phyloP scores from a whole-genome alignment of 2,329 filamentous ascomycete species.

The Uncinocarpus reesii region DNA sequence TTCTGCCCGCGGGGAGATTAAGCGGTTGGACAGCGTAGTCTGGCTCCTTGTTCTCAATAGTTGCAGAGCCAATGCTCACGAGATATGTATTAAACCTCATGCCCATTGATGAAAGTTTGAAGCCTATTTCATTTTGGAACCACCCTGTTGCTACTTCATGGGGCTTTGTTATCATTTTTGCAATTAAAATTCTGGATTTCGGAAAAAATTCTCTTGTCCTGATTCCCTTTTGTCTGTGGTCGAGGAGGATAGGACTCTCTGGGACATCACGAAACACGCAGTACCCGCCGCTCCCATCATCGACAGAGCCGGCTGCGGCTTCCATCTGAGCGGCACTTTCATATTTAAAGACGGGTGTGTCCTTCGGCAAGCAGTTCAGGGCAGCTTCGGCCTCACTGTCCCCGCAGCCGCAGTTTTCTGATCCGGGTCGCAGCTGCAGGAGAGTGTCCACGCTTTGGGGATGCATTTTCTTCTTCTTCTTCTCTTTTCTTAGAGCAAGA shows the following conservation, averaged over 20 bases:
- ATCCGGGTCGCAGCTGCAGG: too few relatives aligned
- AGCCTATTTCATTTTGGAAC: neutral
- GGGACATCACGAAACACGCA: constrained; percentile 9
- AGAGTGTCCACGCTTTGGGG: too few relatives aligned
- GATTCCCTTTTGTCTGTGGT: neutral
- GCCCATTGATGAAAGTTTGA: neutral
- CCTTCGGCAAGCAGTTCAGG: constrained; percentile 4
- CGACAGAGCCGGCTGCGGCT: constrained; percentile 2
- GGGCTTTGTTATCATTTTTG: neutral
- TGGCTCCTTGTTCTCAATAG: constrained; percentile 4
- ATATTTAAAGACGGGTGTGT: constrained; percentile 9
- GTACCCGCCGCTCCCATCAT: constrained; percentile 10
- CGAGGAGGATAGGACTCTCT: neutral
- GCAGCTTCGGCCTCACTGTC: constrained; percentile 4
- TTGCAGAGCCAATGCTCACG: neutral
- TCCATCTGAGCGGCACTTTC: constrained; percentile 9
- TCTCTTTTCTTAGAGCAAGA: too few relatives aligned
- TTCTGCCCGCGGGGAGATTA: neutral
- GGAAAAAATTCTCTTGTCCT: neutral
- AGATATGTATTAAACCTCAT: neutral
- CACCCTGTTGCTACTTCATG: neutral
- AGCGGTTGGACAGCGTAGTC: neutral
- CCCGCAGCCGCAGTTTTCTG: too few relatives aligned
- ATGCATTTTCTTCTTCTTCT: too few relatives aligned
- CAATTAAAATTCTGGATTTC: neutral